These are phyloP conservation scores for Neonectria ditissima DNA, from an alignment of 2,329 filamentous ascomycete species.

Conservation along the genomic window DNA sequence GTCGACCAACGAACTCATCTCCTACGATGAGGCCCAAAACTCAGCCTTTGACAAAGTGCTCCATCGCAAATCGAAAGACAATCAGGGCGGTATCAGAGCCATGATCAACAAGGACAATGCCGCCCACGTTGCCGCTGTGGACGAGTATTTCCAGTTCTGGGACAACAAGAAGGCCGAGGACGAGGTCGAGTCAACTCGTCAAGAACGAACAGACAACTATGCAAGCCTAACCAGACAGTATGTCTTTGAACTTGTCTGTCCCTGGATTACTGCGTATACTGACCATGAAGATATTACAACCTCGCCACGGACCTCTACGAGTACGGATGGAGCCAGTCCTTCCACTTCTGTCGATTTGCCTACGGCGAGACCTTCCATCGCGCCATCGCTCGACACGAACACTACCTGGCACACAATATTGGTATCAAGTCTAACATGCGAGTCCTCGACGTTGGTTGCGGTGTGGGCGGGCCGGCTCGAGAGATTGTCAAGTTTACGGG, in stretches of 20 bases:
- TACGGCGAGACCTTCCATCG: slow-evolving; percentile 85
- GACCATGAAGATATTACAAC: slow-evolving; percentile 80
- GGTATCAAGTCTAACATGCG: slow-evolving; percentile 83
- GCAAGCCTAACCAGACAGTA: slow-evolving; percentile 89
- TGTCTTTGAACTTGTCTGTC: slow-evolving; percentile 46
- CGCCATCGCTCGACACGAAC: slow-evolving; percentile 92
- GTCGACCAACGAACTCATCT: slow-evolving; percentile 68
- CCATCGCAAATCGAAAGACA: slow-evolving; percentile 75
- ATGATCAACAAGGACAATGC: slow-evolving; percentile 81
- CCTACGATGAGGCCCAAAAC: slow-evolving; percentile 83
- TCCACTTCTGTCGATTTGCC: slow-evolving; percentile 96
- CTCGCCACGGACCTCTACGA: slow-evolving; percentile 92
- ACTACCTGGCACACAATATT: slow-evolving; percentile 91
- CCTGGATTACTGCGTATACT: slow-evolving; percentile 3
- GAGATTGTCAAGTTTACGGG: slow-evolving; percentile 95
- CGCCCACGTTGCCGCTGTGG: slow-evolving; percentile 80
- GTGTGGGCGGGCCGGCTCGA: slow-evolving; percentile 92
- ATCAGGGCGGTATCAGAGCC: slow-evolving; percentile 77
- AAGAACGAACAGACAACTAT: slow-evolving; percentile 84
- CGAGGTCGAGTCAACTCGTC: slow-evolving; percentile 76
- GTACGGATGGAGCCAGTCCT: slow-evolving; percentile 91
- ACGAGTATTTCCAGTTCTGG: slow-evolving; percentile 94
- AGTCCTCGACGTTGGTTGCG: slow-evolving; percentile 94
- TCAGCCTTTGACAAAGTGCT: slow-evolving; percentile 86
- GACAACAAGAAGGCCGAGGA: slow-evolving; percentile 79